phyloP scores from a whole-genome alignment of 257 asterid genomes.

The Henckelia pumila region DNA sequence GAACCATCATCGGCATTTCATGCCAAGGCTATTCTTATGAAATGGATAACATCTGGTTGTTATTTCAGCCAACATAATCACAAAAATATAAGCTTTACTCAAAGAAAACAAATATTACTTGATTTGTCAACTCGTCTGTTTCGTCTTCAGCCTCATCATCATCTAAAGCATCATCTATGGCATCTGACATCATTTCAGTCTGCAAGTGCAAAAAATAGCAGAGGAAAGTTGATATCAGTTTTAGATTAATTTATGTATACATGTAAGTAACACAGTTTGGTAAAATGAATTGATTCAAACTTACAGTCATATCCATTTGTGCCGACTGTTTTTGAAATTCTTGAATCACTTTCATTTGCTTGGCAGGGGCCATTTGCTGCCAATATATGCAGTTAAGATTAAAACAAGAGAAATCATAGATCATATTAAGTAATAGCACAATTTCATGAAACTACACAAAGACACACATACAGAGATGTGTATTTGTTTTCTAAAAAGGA shows the following conservation, averaged over 20 bases:
- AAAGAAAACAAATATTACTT: conserved; percentile 36
- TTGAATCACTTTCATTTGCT: conserved; percentile 76
- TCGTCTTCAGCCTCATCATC: conserved; percentile 95
- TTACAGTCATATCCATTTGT: conserved; percentile 93
- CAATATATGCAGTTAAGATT: neutral
- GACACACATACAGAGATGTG: too few species aligned
- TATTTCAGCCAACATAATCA: neutral
- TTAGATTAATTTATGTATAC: conserved; percentile 9
- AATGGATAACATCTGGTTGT: neutral
- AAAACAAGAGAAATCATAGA: conserved; percentile 14
- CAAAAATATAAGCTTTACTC: neutral
- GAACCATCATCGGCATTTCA: neutral
- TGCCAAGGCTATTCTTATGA: neutral
- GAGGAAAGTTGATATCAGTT: neutral
- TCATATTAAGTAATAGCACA: neutral
- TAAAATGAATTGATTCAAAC: conserved; percentile 11
- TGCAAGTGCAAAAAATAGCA: conserved; percentile 25
- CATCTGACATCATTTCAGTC: conserved; percentile 97
- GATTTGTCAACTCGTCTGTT: conserved; percentile 88
- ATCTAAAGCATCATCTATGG: conserved; percentile 85
- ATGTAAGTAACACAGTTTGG: neutral
- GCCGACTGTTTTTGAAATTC: conserved; percentile 95
- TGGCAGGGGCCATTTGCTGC: conserved; percentile 94
- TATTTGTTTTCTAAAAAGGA: neutral
- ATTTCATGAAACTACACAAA: neutral